A percentile compares a stretch with the other conserved stretches of the same genome.
These are phyloP conservation scores for Blastobotrys indianensis DNA, from an alignment of 1,139 yeast genomes.

Conservation along the genomic window DNA sequence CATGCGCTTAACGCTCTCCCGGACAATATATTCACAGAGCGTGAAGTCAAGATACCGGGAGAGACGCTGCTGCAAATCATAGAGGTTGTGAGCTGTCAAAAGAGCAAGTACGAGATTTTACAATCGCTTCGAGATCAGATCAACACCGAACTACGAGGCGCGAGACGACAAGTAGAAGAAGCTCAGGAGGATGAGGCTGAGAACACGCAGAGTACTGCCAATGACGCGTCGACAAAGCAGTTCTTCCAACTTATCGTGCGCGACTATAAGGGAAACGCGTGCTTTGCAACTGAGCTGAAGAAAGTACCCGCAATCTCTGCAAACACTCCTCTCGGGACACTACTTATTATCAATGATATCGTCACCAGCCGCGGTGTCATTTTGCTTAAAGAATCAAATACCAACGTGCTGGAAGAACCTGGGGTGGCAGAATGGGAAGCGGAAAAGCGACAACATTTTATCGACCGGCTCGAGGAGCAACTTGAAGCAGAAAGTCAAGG, in stretches of 20 bases:
- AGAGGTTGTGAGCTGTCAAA: too few species aligned
- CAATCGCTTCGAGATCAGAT: conserved; percentile 15
- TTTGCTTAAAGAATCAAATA: conserved; percentile 16
- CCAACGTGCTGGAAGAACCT: conserved; percentile 16
- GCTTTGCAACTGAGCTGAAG: conserved; percentile 25
- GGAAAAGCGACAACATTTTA: conserved; percentile 2
- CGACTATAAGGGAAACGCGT: conserved; percentile 21
- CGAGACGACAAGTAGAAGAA: conserved; percentile 6
- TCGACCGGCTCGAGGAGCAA: conserved; percentile 2
- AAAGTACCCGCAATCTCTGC: conserved; percentile 16
- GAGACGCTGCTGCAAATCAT: too few species aligned
- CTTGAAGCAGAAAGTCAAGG: not conserved
- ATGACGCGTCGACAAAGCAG: not conserved
- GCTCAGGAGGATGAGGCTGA: conserved; percentile 6
- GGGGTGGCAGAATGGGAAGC: conserved; percentile 8
- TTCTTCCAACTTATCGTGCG: conserved; percentile 21
- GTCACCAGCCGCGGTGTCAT: conserved; percentile 20
- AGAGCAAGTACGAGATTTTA: conserved; percentile 20
- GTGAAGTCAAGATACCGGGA: too few species aligned
- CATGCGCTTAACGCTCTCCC: too few species aligned
- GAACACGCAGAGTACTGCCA: not conserved
- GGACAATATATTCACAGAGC: too few species aligned
- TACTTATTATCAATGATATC: conserved; percentile 15
- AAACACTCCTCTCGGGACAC: conserved; percentile 19
- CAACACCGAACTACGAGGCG: conserved; percentile 3